Conservation (phyloP, 1,139 yeast species). For the Geotrichum fermentans region DNA sequence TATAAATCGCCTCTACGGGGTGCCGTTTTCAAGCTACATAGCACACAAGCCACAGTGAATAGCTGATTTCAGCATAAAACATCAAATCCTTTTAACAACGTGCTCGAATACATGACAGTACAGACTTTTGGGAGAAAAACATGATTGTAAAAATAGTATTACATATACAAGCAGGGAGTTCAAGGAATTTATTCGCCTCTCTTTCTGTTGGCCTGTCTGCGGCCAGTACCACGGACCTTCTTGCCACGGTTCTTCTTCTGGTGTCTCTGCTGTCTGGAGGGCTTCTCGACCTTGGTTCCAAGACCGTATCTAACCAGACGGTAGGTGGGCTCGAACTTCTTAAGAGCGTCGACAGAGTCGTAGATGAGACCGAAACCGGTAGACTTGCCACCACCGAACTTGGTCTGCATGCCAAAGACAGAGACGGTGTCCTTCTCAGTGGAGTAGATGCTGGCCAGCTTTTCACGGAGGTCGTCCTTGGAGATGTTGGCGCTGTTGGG, state of each 20-base stretch:
- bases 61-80: background rate
- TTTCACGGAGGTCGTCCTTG: constrained; percentile 98
- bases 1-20: too few relatives aligned
- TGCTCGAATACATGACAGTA: background rate
- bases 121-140: background rate
- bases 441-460: constrained; percentile 93
- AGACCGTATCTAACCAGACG: constrained; percentile 99
- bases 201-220: constrained; percentile 73
- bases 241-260: constrained; percentile 99
- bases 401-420: constrained; percentile 98
- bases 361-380: constrained; percentile 98
- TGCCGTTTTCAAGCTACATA: too few relatives aligned
- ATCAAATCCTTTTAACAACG: background rate
- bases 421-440: constrained; percentile 98
- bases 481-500: constrained; percentile 99
- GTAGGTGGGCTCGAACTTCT: constrained; percentile 98
- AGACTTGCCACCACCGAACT: constrained; percentile 99
- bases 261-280: constrained; percentile 99
- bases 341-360: constrained; percentile 97
- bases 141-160: constrained; percentile 6
- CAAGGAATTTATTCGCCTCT: constrained; percentile 18
- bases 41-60: too few relatives aligned
- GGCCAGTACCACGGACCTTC: constrained; percentile 98
- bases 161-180: constrained; percentile 6
- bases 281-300: constrained; percentile 92